These are phyloP conservation scores for Silybum marianum DNA, from an alignment of 129 eudicot species.

Conservation along the genomic window DNA sequence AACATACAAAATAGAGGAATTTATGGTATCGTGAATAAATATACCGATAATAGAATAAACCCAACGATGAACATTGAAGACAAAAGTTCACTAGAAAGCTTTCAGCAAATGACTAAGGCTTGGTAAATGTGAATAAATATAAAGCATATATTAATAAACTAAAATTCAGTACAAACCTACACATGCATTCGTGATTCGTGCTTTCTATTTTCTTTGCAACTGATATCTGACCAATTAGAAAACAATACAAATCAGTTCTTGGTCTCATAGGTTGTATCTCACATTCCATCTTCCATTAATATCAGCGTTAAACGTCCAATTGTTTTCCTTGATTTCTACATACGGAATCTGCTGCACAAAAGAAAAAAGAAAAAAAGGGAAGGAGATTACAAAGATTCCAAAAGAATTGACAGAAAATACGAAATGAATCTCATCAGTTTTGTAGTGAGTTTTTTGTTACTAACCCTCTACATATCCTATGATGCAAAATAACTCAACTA, in stretches of 20 bases:
- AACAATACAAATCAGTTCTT: background rate
- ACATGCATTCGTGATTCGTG: background rate
- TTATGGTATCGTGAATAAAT: too few species aligned
- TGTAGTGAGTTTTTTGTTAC: background rate
- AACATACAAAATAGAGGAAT: too few species aligned
- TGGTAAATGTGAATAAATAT: constrained; percentile 11
- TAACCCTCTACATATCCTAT: background rate
- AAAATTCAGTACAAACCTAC: constrained; percentile 22
- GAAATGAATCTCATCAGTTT: background rate
- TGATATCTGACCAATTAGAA: constrained; percentile 23
- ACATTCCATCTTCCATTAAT: constrained; percentile 75
- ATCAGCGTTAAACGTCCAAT: constrained; percentile 86
- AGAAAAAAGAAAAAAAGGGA: background rate
- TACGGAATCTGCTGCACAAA: constrained; percentile 72
- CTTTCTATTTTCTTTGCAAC: constrained; percentile 6
- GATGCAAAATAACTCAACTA: background rate
- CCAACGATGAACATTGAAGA: background rate
- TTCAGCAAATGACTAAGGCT: background rate
- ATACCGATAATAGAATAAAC: background rate
- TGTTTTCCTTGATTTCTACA: constrained; percentile 81
- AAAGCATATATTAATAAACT: background rate
- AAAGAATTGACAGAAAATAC: background rate
- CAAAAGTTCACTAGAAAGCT: background rate
- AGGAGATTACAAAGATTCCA: constrained; percentile 8
- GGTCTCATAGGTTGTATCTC: constrained; percentile 70